Base-by-base conservation (phyloP, 495 filamentous ascomycete genomes). In the Cudoniella acicularis region DNA sequence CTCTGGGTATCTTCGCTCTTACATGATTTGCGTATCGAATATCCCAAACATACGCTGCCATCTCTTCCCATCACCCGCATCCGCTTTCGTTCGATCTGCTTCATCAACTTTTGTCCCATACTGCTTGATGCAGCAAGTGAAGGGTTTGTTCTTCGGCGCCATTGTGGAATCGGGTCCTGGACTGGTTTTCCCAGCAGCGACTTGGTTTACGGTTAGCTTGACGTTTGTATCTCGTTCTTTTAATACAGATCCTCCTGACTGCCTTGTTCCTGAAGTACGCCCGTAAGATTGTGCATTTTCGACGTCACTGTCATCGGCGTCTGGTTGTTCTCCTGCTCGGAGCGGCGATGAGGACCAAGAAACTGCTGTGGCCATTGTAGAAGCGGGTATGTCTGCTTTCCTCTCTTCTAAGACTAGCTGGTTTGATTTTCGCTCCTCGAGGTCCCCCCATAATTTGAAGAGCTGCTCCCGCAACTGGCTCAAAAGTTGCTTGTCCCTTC, bases 381-480 rank as follows among this genome's bases (percentile, higher is more conserved):
- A 73, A 52, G 56, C 30, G 36, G 59, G 62, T 6, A 46, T 6
- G 4, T 40, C 47, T 23, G 50, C 59, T 13, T 16, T 20, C 8
- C 17, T 26, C 16, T 40, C 47, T 43, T 18, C 16, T 27, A 13
- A 40, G 20, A n/a, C n/a, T n/a, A 41, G 26, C 8, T 40, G n/a
- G 10, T 49, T 63, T n/a, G 61, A 30, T 36, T 65, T 88, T 90
- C 47, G 66, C 67, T 96, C 91, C 68, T 90, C 86, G 6, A 97
- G 80, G 58, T 95, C 79, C 2, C 93, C 93, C 92, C 93, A 98
- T 8, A 98, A 77, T 26, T 82, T 73, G 69, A 85, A 92, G 16
- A 96, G 79, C 65, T 85, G 86, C 66, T 96, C 83, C 41, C 80
- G 76, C 1, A 97, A 70, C 8, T 69, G 54, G 23, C 45, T 62